Conservation (phyloP, 2,329 filamentous ascomycete genomes). For the Aspergillus thermomutatus region DNA sequence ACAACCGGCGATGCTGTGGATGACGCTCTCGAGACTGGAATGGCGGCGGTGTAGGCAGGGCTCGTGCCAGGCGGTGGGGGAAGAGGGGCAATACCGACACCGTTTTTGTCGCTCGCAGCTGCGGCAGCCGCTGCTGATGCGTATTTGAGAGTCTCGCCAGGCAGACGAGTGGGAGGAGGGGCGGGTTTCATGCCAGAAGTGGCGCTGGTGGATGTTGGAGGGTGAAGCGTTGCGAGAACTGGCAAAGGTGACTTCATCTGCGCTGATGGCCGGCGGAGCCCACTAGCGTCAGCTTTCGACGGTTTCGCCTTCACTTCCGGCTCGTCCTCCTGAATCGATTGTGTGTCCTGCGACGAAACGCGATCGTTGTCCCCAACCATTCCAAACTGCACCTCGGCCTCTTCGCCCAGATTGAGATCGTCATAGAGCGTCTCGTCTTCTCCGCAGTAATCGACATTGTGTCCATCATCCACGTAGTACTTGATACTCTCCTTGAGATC, state of each 20-base stretch:
- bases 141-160: slow-evolving; percentile 91
- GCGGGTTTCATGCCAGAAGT: slow-evolving; percentile 84
- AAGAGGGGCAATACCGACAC: slow-evolving; percentile 85
- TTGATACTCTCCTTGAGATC: slow-evolving; percentile 88
- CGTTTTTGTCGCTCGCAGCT: slow-evolving; percentile 82
- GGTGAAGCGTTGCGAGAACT: slow-evolving; percentile 85
- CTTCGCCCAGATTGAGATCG: slow-evolving; percentile 85
- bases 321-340: slow-evolving; percentile 83
- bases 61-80: slow-evolving; percentile 75
- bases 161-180: slow-evolving; percentile 74
- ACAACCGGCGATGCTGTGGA: slow-evolving; percentile 58
- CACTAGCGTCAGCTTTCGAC: slow-evolving; percentile 55
- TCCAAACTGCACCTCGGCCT: slow-evolving; percentile 77
- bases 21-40: slow-evolving; percentile 52
- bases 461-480: slow-evolving; percentile 90
- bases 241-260: slow-evolving; percentile 93
- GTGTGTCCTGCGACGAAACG: slow-evolving; percentile 90
- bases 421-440: slow-evolving; percentile 96
- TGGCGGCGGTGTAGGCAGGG: slow-evolving; percentile 49
- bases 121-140: slow-evolving; percentile 93
- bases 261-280: slow-evolving; percentile 70
- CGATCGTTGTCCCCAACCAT: slow-evolving; percentile 77
- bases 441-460: slow-evolving; percentile 77
- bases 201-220: slow-evolving; percentile 44
- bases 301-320: slow-evolving; percentile 61